Conservation (phyloP, 202 grass and related monocot species). For the Schoenoplectus tabernaemontani region DNA sequence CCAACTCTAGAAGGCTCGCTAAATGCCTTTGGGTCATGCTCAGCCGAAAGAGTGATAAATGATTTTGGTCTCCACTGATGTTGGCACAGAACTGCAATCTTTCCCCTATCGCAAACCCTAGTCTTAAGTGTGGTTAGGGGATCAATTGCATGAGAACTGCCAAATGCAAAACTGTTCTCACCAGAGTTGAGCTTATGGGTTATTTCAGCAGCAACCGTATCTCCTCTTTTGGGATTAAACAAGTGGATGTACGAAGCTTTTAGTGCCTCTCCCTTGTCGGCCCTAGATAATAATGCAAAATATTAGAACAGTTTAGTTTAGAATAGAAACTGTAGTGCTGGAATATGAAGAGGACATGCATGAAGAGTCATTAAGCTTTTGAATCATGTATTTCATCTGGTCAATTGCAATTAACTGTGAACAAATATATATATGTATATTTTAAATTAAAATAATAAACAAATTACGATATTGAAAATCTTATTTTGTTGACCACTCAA, state of each 20-base stretch:
- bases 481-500: neutral
- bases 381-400: too few species aligned
- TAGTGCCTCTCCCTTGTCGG: slow-evolving; percentile 74
- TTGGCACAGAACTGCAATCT: slow-evolving; percentile 55
- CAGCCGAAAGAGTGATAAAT: slow-evolving; percentile 49
- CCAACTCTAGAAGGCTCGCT: slow-evolving; percentile 56
- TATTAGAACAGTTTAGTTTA: neutral
- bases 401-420: neutral
- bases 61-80: slow-evolving; percentile 86
- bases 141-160: slow-evolving; percentile 57
- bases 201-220: slow-evolving; percentile 58
- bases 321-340: too few species aligned
- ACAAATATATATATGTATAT: neutral
- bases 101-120: slow-evolving; percentile 53
- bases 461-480: neutral
- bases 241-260: slow-evolving; percentile 77
- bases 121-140: slow-evolving; percentile 58
- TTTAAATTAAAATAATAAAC: neutral
- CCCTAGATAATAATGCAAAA: slow-evolving; percentile 23
- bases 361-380: too few species aligned
- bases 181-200: slow-evolving; percentile 64
- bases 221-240: slow-evolving; percentile 49
- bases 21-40: slow-evolving; percentile 67
- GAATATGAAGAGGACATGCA: too few species aligned
- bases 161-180: slow-evolving; percentile 68